Evolutionary conservation across 2,329 filamentous ascomycete genomes (phyloP).

Genomic region (Calonectria pseudoreteaudii): DNA sequence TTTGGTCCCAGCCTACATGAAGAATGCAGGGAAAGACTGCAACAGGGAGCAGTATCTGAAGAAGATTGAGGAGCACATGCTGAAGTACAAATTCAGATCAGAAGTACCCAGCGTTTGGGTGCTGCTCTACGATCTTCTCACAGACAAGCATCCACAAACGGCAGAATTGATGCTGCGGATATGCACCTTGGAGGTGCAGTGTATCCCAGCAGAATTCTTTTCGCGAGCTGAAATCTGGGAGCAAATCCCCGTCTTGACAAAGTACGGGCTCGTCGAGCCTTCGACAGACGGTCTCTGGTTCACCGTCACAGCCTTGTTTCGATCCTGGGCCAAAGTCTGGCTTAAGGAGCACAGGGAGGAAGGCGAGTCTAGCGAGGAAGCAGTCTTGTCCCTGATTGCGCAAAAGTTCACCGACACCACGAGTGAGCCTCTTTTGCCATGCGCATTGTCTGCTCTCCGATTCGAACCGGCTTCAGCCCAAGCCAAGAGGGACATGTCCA

Average conservation of each 20-base stretch:
- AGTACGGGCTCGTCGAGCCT: constrained; percentile 12
- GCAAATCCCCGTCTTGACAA: neutral
- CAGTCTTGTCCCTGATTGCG: neutral
- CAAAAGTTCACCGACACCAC: neutral
- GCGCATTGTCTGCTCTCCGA: neutral
- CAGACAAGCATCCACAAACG: neutral
- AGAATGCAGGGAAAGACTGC: neutral
- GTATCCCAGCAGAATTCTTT: neutral
- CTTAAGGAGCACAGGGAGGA: neutral
- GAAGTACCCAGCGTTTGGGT: neutral
- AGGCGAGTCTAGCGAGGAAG: neutral
- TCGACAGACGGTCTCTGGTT: neutral
- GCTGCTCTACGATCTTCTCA: neutral
- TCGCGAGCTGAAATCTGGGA: neutral
- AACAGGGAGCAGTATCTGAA: neutral
- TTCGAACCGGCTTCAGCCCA: neutral
- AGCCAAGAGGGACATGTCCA: neutral
- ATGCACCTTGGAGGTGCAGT: constrained; percentile 14
- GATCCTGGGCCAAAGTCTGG: neutral
- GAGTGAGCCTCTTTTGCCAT: neutral
- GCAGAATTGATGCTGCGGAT: constrained; percentile 16
- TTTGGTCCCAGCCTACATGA: constrained; percentile 1
- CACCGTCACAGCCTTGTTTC: constrained; percentile 1
- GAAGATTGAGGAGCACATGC: neutral
- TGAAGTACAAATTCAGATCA: neutral